phyloP scores from a whole-genome alignment of 441 rosid species.

The Populus trichocarpa region DNA sequence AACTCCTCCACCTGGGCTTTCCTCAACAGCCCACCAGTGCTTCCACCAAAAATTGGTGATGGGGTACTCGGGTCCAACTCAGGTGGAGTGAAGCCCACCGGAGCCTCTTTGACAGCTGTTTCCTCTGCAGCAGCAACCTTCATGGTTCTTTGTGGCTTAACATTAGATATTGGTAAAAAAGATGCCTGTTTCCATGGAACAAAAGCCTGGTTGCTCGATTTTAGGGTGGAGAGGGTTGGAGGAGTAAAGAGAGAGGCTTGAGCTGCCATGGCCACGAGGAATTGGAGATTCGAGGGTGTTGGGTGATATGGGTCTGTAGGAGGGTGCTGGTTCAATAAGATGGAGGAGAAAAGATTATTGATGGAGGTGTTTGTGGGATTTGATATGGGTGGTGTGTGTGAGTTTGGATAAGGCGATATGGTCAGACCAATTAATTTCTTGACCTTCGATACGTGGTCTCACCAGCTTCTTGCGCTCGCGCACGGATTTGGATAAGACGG shows the following conservation, averaged over 20 bases:
- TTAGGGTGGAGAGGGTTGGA: slow-evolving; percentile 22
- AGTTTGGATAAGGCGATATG: slow-evolving; percentile 30
- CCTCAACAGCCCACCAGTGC: slow-evolving; percentile 66
- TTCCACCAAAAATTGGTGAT: slow-evolving; percentile 81
- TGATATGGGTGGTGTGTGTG: slow-evolving; percentile 11
- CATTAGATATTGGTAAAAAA: slow-evolving; percentile 1
- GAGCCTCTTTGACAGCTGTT: slow-evolving; percentile 43
- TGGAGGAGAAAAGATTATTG: not conserved
- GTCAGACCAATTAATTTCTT: slow-evolving; percentile 25
- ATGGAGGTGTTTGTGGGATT: slow-evolving; percentile 4
- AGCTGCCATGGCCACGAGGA: slow-evolving; percentile 36
- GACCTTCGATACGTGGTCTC: slow-evolving; percentile 25
- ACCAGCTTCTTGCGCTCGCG: not conserved
- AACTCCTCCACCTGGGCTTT: slow-evolving; percentile 86
- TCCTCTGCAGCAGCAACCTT: slow-evolving; percentile 29
- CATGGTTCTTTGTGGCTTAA: slow-evolving; percentile 16
- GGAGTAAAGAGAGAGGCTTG: slow-evolving; percentile 38
- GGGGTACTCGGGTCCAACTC: slow-evolving; percentile 70
- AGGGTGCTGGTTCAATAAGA: not conserved
- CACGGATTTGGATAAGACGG: not conserved
- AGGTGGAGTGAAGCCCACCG: slow-evolving; percentile 78
- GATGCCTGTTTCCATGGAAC: slow-evolving; percentile 28
- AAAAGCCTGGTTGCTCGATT: slow-evolving; percentile 9
- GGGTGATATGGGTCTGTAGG: not conserved
- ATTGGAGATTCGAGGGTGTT: not conserved